Conservation (phyloP, 768 basidiomycete species). For the Kwoniella mangroviensis region DNA sequence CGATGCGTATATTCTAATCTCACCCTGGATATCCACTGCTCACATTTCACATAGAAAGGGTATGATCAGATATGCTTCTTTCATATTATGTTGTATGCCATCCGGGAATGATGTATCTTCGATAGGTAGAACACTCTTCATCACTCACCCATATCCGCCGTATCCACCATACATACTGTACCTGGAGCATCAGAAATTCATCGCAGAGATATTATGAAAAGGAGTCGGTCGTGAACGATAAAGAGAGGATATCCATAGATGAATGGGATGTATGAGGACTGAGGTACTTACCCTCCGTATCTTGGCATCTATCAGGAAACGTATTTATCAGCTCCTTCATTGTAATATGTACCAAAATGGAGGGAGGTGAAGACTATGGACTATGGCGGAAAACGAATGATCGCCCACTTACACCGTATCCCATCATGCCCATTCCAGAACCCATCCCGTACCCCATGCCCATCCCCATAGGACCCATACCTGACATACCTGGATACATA, state of each 20-base stretch:
- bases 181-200: slow-evolving; percentile 6
- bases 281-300: slow-evolving; percentile 32
- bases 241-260: neutral
- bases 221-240: neutral
- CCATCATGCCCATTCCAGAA: slow-evolving; percentile 30
- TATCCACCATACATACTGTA: slow-evolving; percentile 32
- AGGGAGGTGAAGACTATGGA: too few relatives aligned
- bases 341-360: neutral
- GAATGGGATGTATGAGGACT: neutral
- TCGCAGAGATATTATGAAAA: neutral
- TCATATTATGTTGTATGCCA: neutral
- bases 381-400: too few relatives aligned
- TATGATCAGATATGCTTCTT: neutral
- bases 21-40: slow-evolving; percentile 29
- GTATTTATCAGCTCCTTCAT: neutral
- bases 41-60: neutral
- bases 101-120: neutral
- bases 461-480: slow-evolving; percentile 34
- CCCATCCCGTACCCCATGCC: slow-evolving; percentile 34
- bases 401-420: slow-evolving; percentile 33
- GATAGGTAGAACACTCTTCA: neutral
- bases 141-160: slow-evolving; percentile 27
- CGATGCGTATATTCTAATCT: neutral
- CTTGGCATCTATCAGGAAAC: slow-evolving; percentile 38
- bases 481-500: slow-evolving; percentile 32